Evolutionary conservation across 2,329 filamentous ascomycete genomes (phyloP).

Genomic region (Fusarium brevicatenulatum): DNA sequence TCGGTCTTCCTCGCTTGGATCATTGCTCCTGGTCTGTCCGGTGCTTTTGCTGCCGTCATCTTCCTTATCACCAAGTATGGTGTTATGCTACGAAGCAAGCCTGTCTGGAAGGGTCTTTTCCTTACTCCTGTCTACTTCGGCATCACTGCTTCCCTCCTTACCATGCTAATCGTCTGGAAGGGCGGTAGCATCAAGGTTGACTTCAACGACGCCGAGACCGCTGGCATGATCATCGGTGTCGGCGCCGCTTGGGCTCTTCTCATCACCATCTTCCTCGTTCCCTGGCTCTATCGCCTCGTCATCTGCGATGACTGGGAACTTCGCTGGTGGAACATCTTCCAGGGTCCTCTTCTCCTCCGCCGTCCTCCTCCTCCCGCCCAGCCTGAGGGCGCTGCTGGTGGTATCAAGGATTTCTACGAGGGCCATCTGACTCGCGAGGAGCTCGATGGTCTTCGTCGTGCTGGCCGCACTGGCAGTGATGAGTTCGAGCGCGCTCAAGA

Average conservation of each 20-base stretch:
- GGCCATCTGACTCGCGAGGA: conserved; percentile 65
- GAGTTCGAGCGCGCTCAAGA: conserved; percentile 42
- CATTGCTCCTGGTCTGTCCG: conserved; percentile 67
- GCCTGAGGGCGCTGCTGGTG: conserved; percentile 71
- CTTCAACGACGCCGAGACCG: conserved; percentile 53
- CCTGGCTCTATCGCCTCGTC: conserved; percentile 68
- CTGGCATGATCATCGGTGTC: conserved; percentile 64
- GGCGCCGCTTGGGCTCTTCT: conserved; percentile 61
- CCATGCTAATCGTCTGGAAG: conserved; percentile 71
- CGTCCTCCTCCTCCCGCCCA: conserved; percentile 61
- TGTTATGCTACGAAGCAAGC: conserved; percentile 65
- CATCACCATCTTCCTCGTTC: conserved; percentile 63
- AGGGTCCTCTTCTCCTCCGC: conserved; percentile 63
- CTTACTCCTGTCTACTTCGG: conserved; percentile 67
- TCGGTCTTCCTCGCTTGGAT: conserved; percentile 71
- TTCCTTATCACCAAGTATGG: conserved; percentile 67
- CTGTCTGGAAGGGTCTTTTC: conserved; percentile 62
- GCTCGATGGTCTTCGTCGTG: conserved; percentile 55
- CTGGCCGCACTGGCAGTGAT: conserved; percentile 34
- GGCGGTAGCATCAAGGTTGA: conserved; percentile 57
- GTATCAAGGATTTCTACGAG: conserved; percentile 64
- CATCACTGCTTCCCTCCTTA: conserved; percentile 63
- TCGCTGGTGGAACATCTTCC: conserved; percentile 62
- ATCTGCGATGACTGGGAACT: conserved; percentile 70
- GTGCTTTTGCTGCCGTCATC: conserved; percentile 63